Evolutionary conservation across 441 rosid species (phyloP).

Genomic region (Omphalea diandra): DNA sequence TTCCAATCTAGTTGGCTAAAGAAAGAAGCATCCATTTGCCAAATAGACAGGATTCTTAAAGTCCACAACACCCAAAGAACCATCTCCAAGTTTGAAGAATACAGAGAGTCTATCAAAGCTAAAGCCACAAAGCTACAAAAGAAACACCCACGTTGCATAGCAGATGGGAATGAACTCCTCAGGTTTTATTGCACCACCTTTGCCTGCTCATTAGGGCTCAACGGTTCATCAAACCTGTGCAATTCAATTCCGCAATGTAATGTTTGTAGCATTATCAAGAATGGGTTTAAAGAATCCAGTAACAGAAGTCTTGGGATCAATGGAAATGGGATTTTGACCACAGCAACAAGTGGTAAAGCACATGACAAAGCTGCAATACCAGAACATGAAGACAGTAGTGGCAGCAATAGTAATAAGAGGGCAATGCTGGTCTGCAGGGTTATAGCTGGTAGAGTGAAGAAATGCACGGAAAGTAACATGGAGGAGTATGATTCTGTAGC

Average conservation of each 20-base stretch:
- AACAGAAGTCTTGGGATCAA: conserved; percentile 1
- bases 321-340: conserved; percentile 59
- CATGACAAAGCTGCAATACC: conserved; percentile 46
- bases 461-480: conserved; percentile 35
- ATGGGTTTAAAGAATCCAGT: conserved; percentile 46
- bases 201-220: conserved; percentile 56
- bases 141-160: conserved; percentile 75
- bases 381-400: conserved; percentile 24
- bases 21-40: conserved; percentile 58
- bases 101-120: conserved; percentile 65
- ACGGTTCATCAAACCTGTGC: conserved; percentile 64
- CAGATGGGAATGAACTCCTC: conserved; percentile 83
- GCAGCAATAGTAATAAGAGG: conserved; percentile 34
- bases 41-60: conserved; percentile 69
- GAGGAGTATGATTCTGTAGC: conserved; percentile 65
- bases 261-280: conserved; percentile 62
- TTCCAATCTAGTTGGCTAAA: conserved; percentile 84
- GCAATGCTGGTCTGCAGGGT: conserved; percentile 84
- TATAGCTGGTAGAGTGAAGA: conserved; percentile 75
- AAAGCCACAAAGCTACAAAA: conserved; percentile 54
- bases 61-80: conserved; percentile 67
- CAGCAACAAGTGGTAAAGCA: conserved; percentile 76
- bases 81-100: conserved; percentile 66
- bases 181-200: conserved; percentile 66
- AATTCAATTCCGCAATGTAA: conserved; percentile 48